Base-by-base conservation (phyloP, 2,329 filamentous ascomycete genomes). In the Alternaria gaisen region DNA sequence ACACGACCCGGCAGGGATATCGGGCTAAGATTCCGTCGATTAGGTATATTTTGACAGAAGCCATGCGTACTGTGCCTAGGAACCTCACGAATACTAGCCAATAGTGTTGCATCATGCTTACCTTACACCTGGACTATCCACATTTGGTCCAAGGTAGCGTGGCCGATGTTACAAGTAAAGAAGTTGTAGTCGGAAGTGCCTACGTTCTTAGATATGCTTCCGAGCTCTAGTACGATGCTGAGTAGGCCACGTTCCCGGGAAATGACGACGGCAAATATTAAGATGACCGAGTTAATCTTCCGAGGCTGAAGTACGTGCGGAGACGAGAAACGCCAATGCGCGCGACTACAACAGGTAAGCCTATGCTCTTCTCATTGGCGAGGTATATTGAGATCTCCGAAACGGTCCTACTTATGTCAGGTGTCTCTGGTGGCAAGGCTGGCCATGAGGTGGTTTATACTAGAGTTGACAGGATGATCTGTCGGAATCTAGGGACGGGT, bases 401-500 rank as follows among this genome's bases (percentile, higher is more conserved):
- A 24, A 28, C 9, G 30, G 43, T 18, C 44, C n/a, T 43, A 47
- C 36, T 44, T 36, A 56, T 47, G 44, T 59, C 43, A 55, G 56
- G 53, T 55, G 36, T 42, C 32, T 22, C n/a, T 4, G n/a, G 30
- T 54, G 26, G 38, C 47, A 40, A 48, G 14, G 22, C 56, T 56
- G 28, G 43, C 20, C 12, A 34, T 28, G 26, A 28, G 34, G n/a
- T 14, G 22, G 20, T 48, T 32, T 18, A 18, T 28, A 32, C 28
- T 48, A 48, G 28, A 22, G 18, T 34, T 22, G 18, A 34, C 18
- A 41, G 56, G 43, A 42, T 34, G 36, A 30, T 55, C 56, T 38
- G 44, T 48, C 56, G 56, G 56, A 48, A 50, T 56, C 56, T 59
- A 59, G 56, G 56, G 56, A 59, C 52, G 56, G 20, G 30, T 59